Conservation (phyloP, 495 filamentous ascomycete species). For the Ascodesmis nigricans region DNA sequence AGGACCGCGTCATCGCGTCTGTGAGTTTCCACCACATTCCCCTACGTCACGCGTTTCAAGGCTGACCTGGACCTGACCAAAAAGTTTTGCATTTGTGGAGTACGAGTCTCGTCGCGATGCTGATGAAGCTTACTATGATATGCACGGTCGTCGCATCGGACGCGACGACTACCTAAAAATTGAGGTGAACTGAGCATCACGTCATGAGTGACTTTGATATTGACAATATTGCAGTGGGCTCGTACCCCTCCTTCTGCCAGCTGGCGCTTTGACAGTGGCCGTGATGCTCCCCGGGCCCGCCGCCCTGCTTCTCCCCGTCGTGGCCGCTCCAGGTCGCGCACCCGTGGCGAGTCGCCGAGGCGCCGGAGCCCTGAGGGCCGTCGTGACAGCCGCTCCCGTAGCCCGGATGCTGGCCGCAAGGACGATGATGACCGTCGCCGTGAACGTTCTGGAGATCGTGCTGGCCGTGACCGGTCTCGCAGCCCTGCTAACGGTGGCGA, state of each 20-base stretch:
- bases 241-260: slow-evolving; percentile 94
- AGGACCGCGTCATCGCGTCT: slow-evolving; percentile 77
- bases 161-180: slow-evolving; percentile 95
- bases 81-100: slow-evolving; percentile 94
- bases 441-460: slow-evolving; percentile 35
- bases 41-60: slow-evolving; percentile 6
- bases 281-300: slow-evolving; percentile 43
- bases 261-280: slow-evolving; percentile 87
- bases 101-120: slow-evolving; percentile 98
- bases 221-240: slow-evolving; percentile 51
- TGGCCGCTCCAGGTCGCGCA: slow-evolving; percentile 48
- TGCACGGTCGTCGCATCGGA: slow-evolving; percentile 98
- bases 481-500: slow-evolving; percentile 38
- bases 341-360: slow-evolving; percentile 61
- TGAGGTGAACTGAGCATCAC: slow-evolving; percentile 45
- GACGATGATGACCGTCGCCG: slow-evolving; percentile 34
- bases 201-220: slow-evolving; percentile 1
- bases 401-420: slow-evolving; percentile 48
- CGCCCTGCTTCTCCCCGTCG: slow-evolving; percentile 54
- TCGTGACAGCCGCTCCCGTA: slow-evolving; percentile 57
- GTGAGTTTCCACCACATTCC: slow-evolving; percentile 43
- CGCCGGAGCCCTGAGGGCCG: slow-evolving; percentile 56
- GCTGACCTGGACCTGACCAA: slow-evolving; percentile 15
- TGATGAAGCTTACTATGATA: slow-evolving; percentile 98
- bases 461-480: slow-evolving; percentile 18